Conservation (phyloP, 768 basidiomycete species). For the Dentipellis sp. region DNA sequence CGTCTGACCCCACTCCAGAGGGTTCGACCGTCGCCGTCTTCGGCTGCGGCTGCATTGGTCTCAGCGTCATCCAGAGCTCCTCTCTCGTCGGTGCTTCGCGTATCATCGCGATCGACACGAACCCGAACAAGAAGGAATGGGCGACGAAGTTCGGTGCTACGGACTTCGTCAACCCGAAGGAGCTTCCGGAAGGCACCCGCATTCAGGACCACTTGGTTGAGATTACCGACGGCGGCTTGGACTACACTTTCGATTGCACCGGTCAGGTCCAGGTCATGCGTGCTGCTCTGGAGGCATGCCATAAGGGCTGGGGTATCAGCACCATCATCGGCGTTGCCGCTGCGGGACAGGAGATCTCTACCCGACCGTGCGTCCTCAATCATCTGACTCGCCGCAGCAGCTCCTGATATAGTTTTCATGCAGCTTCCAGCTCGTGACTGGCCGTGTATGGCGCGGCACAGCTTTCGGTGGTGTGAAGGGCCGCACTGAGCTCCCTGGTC, state of each 20-base stretch:
- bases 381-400: constrained; percentile 22
- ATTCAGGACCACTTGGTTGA: constrained; percentile 89
- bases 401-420: constrained; percentile 14
- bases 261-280: constrained; percentile 96
- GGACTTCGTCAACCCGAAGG: constrained; percentile 82
- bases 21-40: constrained; percentile 89
- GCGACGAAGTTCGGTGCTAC: constrained; percentile 90
- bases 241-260: constrained; percentile 96
- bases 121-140: constrained; percentile 79
- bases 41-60: constrained; percentile 93
- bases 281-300: constrained; percentile 93
- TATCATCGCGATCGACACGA: constrained; percentile 89
- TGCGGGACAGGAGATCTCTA: constrained; percentile 73
- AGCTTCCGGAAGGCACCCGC: constrained; percentile 65
- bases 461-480: constrained; percentile 99
- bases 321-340: constrained; percentile 96
- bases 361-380: constrained; percentile 20
- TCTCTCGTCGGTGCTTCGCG: constrained; percentile 70
- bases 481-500: constrained; percentile 87
- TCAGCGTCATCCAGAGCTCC: constrained; percentile 84
- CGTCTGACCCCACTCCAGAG: constrained; percentile 34
- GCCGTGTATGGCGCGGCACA: constrained; percentile 87
- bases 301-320: constrained; percentile 98
- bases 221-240: constrained; percentile 92
- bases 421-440: constrained; percentile 62